phyloP scores from a whole-genome alignment of 371 early-diverging fungal genomes.

The Haplosporangium sp. region DNA sequence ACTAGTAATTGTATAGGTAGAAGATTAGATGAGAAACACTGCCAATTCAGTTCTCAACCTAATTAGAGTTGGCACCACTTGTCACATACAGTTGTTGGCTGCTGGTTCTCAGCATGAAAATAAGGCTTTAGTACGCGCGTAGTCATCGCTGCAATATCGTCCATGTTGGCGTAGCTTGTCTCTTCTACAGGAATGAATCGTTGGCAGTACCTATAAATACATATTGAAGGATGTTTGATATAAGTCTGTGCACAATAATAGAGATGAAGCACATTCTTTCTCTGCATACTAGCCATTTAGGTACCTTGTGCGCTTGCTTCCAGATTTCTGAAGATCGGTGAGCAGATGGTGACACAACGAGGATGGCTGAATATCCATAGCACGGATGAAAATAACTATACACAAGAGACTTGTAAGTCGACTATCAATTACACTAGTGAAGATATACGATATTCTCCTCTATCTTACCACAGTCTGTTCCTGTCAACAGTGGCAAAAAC shows the following conservation, averaged over 20 bases:
- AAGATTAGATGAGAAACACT: neutral
- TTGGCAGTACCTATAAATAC: slow-evolving; percentile 62
- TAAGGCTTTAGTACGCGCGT: slow-evolving; percentile 63
- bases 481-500: slow-evolving; percentile 66
- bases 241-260: too few species aligned
- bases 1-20: slow-evolving; percentile 59
- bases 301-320: slow-evolving; percentile 70
- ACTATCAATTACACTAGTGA: neutral
- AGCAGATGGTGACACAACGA: slow-evolving; percentile 71
- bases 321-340: slow-evolving; percentile 66
- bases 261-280: too few species aligned
- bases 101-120: slow-evolving; percentile 64
- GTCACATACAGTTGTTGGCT: slow-evolving; percentile 55
- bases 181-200: slow-evolving; percentile 74
- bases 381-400: slow-evolving; percentile 65
- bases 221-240: too few species aligned
- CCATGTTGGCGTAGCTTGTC: slow-evolving; percentile 68
- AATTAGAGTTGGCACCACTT: neutral
- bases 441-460: neutral
- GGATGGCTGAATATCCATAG: slow-evolving; percentile 69
- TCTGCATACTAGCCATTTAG: neutral
- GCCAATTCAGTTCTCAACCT: neutral
- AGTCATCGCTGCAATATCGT: slow-evolving; percentile 69
- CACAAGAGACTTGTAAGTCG: too few species aligned
- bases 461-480: slow-evolving; percentile 70